Evolutionary conservation across 1,139 yeast species (phyloP), one percentile per base, ranked within the genome.

Genomic region (Blastobotrys persicus): DNA sequence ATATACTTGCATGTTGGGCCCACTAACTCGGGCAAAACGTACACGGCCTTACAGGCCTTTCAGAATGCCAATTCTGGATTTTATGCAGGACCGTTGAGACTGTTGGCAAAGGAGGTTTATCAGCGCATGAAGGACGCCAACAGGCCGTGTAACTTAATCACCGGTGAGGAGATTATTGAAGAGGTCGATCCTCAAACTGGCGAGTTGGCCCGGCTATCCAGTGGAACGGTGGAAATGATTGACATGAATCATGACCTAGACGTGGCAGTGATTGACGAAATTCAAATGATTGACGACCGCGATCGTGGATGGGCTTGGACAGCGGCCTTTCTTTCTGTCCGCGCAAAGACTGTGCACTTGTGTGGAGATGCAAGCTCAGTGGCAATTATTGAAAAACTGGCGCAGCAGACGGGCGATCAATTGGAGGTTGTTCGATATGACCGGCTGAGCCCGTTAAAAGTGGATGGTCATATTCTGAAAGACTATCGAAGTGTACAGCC

Each of bases 21-120:
- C 0, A 92, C 99, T 0, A 92, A 92, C 65, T 83, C 94, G 58
- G 99, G 99, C n/a, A 92, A 92, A 62, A 92, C 98, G 0, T 86
- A 87, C 63, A 78, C 80, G 45, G 96, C 98, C 0, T 70, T 92
- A 41, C 76, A 85, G 60, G 76, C 81, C 48, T 73, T 92, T 42
- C 81, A 81, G 56, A 60, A 68, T n/a, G 81, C 91, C 7, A 74
- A 79, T 37, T 76, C 83, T n/a, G 98, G 98, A 0, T 87, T 86
- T 59, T 92, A 85, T 66, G 98, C 98, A 0, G 98, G 98, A 0
- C 99, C 99, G 0, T 71, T 92, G 45, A 74, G 99, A 52, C 73
- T 92, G 50, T 72, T 92, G 48, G 98, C 98, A 0, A 74, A 98
- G 55, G 99, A 92, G 63, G 82, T 92, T 7, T 91, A 83, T 63